Base-by-base conservation (phyloP, 176 grass and related monocot species). In the Alopecurus myosuroides region DNA sequence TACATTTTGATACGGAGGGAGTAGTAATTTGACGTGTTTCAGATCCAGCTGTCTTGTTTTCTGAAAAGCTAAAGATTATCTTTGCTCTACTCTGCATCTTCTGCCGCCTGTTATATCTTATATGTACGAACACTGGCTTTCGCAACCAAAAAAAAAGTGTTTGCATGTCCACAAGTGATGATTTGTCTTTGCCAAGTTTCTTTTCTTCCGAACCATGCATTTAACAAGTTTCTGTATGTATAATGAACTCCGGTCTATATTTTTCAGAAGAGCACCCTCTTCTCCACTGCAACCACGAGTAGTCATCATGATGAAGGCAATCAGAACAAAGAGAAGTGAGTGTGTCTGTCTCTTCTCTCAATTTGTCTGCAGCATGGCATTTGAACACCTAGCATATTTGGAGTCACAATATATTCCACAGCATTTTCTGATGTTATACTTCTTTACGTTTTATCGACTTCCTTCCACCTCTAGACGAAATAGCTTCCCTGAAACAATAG, bases 241-340 rank as follows among this genome's bases (percentile, higher is more conserved):
- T 79, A 39, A 13, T 50, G 8, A 29, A 37, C 67, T 25, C 6
- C 28, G 44, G 6, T 58, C 26, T 72, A 4, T 82, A 20, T 5
- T 74, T 92, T 84, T 84, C 72, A 89, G 91, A 89, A 80, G 44
- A 78, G 48, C 58, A 61, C 42, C 30, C 81, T 89, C 9, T 92
- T 92, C 69, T 92, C 87, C 44, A 92, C 87, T 2, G 28, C 81
- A 34, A 18, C 87, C 62, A 77, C 76, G n/a, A 79, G 36, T 60
- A 25, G 78, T 77, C 18, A 68, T 57, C 76, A 81, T 23, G 62
- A 60, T 41, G 82, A 81, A 56, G 50, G 29, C 28, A 67, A n/a
- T 51, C 69, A 85, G 30, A 5, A 84, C 22, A 92, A 86, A 55
- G 87, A 89, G 10, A 89, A 85, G 91, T 92, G 53, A 89, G 80